These are phyloP conservation scores for Theileria parva DNA, from an alignment of 169 alveolate genomes.

Conservation along the genomic window DNA sequence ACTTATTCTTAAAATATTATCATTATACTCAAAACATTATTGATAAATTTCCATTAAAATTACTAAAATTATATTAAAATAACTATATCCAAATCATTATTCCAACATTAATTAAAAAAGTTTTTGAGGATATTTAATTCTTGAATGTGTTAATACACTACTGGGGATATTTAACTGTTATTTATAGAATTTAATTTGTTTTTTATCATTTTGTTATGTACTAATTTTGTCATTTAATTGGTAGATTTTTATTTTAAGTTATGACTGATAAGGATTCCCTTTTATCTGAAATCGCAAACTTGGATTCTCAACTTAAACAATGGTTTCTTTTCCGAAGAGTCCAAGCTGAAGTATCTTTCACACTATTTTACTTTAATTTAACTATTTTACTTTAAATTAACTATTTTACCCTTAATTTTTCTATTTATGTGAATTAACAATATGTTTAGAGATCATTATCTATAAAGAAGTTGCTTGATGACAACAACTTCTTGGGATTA, in stretches of 20 bases:
- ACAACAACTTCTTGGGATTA: constrained; percentile 72
- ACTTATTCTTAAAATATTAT: too few species aligned
- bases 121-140: neutral
- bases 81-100: too few species aligned
- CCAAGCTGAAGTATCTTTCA: constrained; percentile 68
- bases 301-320: constrained; percentile 73
- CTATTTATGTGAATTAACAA: neutral
- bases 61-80: too few species aligned
- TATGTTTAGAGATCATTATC: constrained; percentile 54
- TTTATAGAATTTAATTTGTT: neutral
- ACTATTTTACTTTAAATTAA: neutral
- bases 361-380: neutral
- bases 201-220: too few species aligned
- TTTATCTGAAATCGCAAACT: constrained; percentile 65
- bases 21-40: too few species aligned
- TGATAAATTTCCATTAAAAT: too few species aligned
- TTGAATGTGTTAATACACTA: neutral
- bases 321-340: constrained; percentile 78
- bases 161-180: constrained; percentile 15
- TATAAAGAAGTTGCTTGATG: constrained; percentile 69
- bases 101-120: neutral
- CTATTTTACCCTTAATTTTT: neutral
- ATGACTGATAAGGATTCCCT: constrained; percentile 49
- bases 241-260: neutral
- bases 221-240: neutral